Evolutionary conservation across 2,329 filamentous ascomycete species (phyloP).

Genomic region (Pseudogymnoascus sp.): DNA sequence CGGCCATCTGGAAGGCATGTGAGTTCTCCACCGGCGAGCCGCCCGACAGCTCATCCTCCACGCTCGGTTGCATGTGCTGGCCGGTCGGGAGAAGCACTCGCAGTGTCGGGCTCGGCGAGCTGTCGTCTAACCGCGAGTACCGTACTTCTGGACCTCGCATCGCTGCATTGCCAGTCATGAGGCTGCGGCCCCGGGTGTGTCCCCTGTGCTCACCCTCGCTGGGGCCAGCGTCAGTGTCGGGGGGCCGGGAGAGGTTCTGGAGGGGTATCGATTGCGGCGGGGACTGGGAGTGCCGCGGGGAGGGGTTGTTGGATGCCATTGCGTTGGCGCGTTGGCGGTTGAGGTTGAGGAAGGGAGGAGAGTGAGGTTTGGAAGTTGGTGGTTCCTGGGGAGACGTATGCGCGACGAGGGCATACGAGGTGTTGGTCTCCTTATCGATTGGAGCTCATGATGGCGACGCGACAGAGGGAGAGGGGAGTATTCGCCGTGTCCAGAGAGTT

Average conservation of each 20-base stretch:
- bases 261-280: constrained; percentile 63
- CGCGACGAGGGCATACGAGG: constrained; percentile 2
- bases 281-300: constrained; percentile 36
- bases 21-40: constrained; percentile 26
- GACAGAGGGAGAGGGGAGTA: background rate
- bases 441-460: constrained; percentile 4
- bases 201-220: constrained; percentile 12
- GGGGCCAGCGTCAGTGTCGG: constrained; percentile 24
- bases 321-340: constrained; percentile 14
- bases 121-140: constrained; percentile 28
- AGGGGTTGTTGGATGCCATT: constrained; percentile 44
- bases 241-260: constrained; percentile 47
- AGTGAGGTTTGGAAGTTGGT: background rate
- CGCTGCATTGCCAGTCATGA: constrained; percentile 25
- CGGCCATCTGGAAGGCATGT: constrained; percentile 27
- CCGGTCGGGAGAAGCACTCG: constrained; percentile 14
- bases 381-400: background rate
- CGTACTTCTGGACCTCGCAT: constrained; percentile 23
- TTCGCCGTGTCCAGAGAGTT: background rate
- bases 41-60: constrained; percentile 20
- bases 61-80: constrained; percentile 13
- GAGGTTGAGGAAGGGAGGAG: background rate
- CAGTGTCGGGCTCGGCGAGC: constrained; percentile 24
- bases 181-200: constrained; percentile 27
- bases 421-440: constrained; percentile 3